Percentiles rank a stretch among this genome's conserved stretches.
Conservation (phyloP, 2,329 filamentous ascomycete genomes). For the Metarhizium humberi region DNA sequence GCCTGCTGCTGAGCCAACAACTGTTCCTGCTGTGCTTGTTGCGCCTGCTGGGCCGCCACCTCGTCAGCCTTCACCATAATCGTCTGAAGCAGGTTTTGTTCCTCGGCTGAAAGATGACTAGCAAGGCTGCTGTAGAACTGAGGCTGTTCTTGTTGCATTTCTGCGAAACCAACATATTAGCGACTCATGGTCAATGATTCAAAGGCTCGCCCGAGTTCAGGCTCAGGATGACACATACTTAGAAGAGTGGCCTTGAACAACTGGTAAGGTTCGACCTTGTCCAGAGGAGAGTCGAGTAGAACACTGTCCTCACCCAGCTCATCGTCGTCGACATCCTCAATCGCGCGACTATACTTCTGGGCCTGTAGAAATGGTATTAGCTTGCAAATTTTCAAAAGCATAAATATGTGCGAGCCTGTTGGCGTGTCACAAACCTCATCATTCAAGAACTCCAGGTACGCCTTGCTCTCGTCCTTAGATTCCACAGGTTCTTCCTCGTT, state of each 20-base stretch:
- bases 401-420: neutral
- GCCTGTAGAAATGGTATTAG: conserved; percentile 39
- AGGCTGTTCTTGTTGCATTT: conserved; percentile 82
- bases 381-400: conserved; percentile 7
- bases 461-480: conserved; percentile 79
- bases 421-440: conserved; percentile 55
- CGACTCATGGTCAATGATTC: neutral
- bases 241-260: conserved; percentile 76
- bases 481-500: conserved; percentile 57
- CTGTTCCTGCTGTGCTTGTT: conserved; percentile 14
- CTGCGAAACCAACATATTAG: conserved; percentile 32
- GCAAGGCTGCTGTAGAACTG: conserved; percentile 78
- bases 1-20: conserved; percentile 19
- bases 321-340: conserved; percentile 66
- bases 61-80: conserved; percentile 58
- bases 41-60: conserved; percentile 23
- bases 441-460: conserved; percentile 92
- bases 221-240: conserved; percentile 49
- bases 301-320: conserved; percentile 90
- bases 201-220: neutral
- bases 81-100: conserved; percentile 70
- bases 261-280: conserved; percentile 90
- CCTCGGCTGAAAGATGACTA: conserved; percentile 66
- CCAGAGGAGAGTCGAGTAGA: conserved; percentile 84
- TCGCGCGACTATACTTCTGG: conserved; percentile 68